A percentile compares a stretch with the other conserved stretches of the same genome.
Evolutionary conservation across 306 rosid species (phyloP).

Genomic region (Sechiopsis laciniata): DNA sequence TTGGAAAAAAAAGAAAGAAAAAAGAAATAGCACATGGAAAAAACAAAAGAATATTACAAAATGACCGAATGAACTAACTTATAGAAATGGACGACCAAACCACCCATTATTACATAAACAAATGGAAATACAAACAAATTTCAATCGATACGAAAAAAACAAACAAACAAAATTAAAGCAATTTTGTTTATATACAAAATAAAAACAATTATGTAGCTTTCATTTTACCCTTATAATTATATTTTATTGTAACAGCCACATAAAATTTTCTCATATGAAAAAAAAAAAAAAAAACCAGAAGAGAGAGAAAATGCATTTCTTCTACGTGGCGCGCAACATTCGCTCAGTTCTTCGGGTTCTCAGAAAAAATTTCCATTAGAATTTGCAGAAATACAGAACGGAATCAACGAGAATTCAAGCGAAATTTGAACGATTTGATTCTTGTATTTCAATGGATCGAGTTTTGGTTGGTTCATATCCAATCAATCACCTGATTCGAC

Average conservation of each 20-base stretch:
- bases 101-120: too few relatives aligned
- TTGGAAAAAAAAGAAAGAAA: too few relatives aligned
- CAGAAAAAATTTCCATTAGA: background rate
- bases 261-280: background rate
- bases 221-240: background rate
- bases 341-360: slow-evolving; percentile 8
- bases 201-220: background rate
- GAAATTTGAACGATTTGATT: background rate
- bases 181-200: too few relatives aligned
- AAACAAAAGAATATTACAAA: background rate
- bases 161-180: background rate
- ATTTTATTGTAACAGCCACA: background rate
- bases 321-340: slow-evolving; percentile 12
- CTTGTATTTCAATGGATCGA: slow-evolving; percentile 43
- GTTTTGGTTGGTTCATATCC: slow-evolving; percentile 35
- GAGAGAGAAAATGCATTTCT: slow-evolving; percentile 5
- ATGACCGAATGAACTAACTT: background rate
- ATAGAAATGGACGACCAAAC: background rate
- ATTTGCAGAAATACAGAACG: background rate
- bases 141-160: background rate
- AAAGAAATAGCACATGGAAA: background rate
- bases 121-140: slow-evolving; percentile 6
- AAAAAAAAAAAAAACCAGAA: background rate
- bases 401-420: background rate
- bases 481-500: slow-evolving; percentile 19